Evolutionary conservation across 2,329 filamentous ascomycete species (phyloP), one percentile per base, ranked within the genome.

Genomic region (Teratosphaeriaceae sp.): DNA sequence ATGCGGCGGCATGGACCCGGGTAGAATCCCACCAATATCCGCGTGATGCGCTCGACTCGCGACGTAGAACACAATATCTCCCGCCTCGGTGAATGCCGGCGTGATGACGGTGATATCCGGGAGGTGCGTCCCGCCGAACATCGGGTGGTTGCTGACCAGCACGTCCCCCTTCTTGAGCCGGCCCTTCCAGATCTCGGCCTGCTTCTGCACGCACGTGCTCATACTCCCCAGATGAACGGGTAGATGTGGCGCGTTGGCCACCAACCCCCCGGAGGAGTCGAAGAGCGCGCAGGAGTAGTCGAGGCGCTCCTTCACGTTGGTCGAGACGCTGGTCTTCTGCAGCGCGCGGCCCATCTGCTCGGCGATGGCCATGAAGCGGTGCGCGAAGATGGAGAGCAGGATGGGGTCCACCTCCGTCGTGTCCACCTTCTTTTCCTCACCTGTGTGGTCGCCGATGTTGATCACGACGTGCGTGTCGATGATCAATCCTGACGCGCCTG

Each of bases 381-480:
- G 84, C 1, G 82, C 83, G 52, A 90, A 89, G 45, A 90, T 84
- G 56, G 79, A 84, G 2, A 90, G 73, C 66, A 86, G 74, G 51
- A 89, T 85, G 0, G 85, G 85, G 58, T 89, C 83, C 0, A 86
- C 79, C 44, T 80, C 75, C 33, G 71, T 72, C 12, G 70, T 72
- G 38, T 65, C 66, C 29, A 73, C 61, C 45, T 72, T 66, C 13
- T 76, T 65, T 59, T 71, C 49, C 60, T 76, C 68, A 51, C 69
- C 67, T 13, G 52, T 45, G 8, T 45, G 53, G 36, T 80, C 80
- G 42, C 82, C 78, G 30, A 92, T 76, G 51, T 95, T 88, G 58
- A 96, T 89, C 5, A 96, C 76, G 6, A 96, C 87, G 56, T 95
- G 90, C 0, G 88, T 94, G 49, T 87, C 75, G 15, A 94, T 80